Percentiles rank a stretch among this genome's conserved stretches.
Conservation (phyloP, 2,329 filamentous ascomycete species). For the Alternaria arborescens region DNA sequence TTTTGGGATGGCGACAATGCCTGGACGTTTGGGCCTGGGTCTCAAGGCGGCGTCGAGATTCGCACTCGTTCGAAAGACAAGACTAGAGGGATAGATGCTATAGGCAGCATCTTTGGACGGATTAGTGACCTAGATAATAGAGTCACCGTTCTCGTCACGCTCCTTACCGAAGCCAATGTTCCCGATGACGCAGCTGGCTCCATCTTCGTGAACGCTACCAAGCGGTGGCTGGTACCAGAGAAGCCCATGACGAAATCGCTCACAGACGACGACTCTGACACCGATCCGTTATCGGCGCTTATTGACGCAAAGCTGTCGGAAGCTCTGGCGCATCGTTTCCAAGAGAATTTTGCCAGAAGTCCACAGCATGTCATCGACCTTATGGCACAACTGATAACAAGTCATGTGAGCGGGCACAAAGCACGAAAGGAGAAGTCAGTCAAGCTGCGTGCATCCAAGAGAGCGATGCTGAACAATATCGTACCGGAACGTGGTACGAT, state of each 20-base stretch:
- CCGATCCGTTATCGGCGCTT: slow-evolving; percentile 60
- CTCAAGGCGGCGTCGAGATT: slow-evolving; percentile 63
- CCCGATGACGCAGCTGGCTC: slow-evolving; percentile 64
- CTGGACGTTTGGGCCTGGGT: slow-evolving; percentile 64
- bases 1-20: slow-evolving; percentile 61
- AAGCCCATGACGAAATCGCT: slow-evolving; percentile 24
- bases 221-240: slow-evolving; percentile 61
- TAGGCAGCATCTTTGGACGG: slow-evolving; percentile 69
- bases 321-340: slow-evolving; percentile 69
- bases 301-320: slow-evolving; percentile 70
- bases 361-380: slow-evolving; percentile 72
- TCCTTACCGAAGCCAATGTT: slow-evolving; percentile 60
- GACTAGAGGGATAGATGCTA: slow-evolving; percentile 72
- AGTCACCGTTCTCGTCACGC: slow-evolving; percentile 33
- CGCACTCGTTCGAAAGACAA: slow-evolving; percentile 76
- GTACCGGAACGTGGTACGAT: slow-evolving; percentile 21
- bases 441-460: slow-evolving; percentile 31
- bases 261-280: slow-evolving; percentile 40
- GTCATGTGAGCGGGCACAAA: slow-evolving; percentile 53
- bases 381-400: slow-evolving; percentile 66
- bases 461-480: slow-evolving; percentile 38
- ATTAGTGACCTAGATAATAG: slow-evolving; percentile 41
- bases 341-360: slow-evolving; percentile 69
- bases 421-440: slow-evolving; percentile 52
- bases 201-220: slow-evolving; percentile 68